A percentile compares a stretch with the other conserved stretches of the same genome.
These are phyloP conservation scores for Grigorovia jiainica DNA, from an alignment of 805 yeast genomes.

Conservation along the genomic window DNA sequence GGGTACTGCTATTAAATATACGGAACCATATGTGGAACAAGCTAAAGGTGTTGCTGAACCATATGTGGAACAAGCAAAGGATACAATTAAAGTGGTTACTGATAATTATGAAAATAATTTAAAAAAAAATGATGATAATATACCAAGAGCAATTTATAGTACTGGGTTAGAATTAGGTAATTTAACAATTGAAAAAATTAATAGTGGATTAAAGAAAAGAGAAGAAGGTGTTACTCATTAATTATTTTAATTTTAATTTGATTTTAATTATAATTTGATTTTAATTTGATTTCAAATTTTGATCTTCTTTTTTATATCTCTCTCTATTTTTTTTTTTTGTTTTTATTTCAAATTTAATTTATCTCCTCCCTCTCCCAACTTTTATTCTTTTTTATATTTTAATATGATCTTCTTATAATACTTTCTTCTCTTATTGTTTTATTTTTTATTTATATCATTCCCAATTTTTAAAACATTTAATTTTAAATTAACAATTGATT, in stretches of 20 bases:
- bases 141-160: conserved; percentile 26
- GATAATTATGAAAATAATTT: conserved; percentile 21
- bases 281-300: neutral
- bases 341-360: no score
- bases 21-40: conserved; percentile 3
- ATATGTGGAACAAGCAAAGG: conserved; percentile 3
- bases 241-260: neutral
- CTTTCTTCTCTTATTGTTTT: no score
- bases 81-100: conserved; percentile 21
- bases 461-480: no score
- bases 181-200: conserved; percentile 21
- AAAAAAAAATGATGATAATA: conserved; percentile 22
- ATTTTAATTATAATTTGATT: neutral
- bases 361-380: no score
- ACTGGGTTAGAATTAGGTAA: conserved; percentile 27
- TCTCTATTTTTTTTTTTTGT: no score
- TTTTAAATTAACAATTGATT: no score
- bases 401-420: no score
- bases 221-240: neutral
- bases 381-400: no score
- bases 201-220: conserved; percentile 2
- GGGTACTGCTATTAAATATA: conserved; percentile 8
- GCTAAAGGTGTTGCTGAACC: neutral
- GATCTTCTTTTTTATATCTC: no score
- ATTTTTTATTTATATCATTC: no score